phyloP scores from a whole-genome alignment of 1,139 yeast genomes.

The Candida neerlandica region DNA sequence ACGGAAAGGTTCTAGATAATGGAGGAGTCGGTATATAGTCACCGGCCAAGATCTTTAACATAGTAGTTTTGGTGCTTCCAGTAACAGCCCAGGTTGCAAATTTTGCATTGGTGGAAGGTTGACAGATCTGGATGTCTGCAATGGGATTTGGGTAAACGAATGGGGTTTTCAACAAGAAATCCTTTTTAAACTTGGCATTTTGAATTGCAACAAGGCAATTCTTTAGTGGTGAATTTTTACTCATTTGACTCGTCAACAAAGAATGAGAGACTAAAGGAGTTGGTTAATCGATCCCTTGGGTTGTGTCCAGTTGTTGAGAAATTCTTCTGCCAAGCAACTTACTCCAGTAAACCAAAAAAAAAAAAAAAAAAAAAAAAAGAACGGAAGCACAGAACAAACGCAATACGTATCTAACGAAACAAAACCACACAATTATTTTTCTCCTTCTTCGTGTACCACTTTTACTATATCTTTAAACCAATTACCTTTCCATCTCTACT shows the following conservation, averaged over 20 bases:
- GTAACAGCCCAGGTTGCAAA: conserved; percentile 32
- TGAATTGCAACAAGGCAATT: conserved; percentile 11
- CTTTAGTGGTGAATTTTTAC: conserved; percentile 1
- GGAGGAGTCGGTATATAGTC: conserved; percentile 56
- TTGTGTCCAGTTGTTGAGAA: background rate
- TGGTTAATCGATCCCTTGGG: too few relatives aligned
- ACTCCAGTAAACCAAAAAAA: too few relatives aligned
- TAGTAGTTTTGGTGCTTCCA: conserved; percentile 39
- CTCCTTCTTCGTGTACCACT: background rate
- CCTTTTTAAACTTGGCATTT: conserved; percentile 17
- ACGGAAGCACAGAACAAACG: too few relatives aligned
- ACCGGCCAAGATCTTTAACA: conserved; percentile 37
- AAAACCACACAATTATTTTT: background rate
- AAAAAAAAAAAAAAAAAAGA: too few relatives aligned
- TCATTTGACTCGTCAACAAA: background rate
- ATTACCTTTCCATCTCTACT: background rate
- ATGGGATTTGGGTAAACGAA: conserved; percentile 27
- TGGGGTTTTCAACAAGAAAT: conserved; percentile 13
- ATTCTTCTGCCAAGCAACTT: background rate
- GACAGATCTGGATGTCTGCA: conserved; percentile 25
- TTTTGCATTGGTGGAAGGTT: conserved; percentile 17
- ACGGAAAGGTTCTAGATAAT: conserved; percentile 56
- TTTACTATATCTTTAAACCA: too few relatives aligned
- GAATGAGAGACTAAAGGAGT: too few relatives aligned
- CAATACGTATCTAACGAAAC: background rate